These are phyloP conservation scores for Glebionis coronaria DNA, from an alignment of 129 eudicot genomes.

Conservation along the genomic window DNA sequence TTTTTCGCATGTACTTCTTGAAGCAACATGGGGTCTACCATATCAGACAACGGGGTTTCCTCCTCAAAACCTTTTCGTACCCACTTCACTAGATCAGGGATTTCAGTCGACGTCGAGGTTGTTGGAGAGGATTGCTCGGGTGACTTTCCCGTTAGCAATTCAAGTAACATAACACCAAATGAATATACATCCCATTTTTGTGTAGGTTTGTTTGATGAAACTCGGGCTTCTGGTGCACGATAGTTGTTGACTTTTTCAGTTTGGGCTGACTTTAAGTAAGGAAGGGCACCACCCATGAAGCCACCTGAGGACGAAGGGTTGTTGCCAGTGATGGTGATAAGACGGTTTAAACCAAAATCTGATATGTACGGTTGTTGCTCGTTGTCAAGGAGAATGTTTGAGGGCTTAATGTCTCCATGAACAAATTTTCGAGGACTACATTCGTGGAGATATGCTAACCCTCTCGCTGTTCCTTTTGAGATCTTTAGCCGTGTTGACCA, in stretches of 20 bases:
- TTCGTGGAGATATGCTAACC: constrained; percentile 94
- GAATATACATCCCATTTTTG: constrained; percentile 98
- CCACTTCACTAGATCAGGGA: constrained; percentile 79
- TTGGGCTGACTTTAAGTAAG: constrained; percentile 65
- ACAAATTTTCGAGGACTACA: constrained; percentile 97
- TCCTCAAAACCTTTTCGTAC: constrained; percentile 86
- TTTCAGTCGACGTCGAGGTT: constrained; percentile 72
- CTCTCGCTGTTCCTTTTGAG: constrained; percentile 82
- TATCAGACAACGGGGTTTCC: constrained; percentile 71
- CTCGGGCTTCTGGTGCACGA: constrained; percentile 85
- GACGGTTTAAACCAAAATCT: constrained; percentile 84
- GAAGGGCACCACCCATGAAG: constrained; percentile 85
- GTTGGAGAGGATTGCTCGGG: constrained; percentile 76
- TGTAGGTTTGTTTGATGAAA: constrained; percentile 50
- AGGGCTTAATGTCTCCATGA: constrained; percentile 91
- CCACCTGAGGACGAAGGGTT: constrained; percentile 93
- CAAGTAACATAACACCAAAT: constrained; percentile 86
- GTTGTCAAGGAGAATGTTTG: constrained; percentile 84
- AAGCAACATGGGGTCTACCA: constrained; percentile 88
- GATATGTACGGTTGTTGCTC: constrained; percentile 77
- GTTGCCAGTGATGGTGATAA: constrained; percentile 77
- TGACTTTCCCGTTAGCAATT: constrained; percentile 81
- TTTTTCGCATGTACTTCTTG: constrained; percentile 86
- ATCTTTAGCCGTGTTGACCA: constrained; percentile 84
- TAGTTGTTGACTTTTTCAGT: constrained; percentile 55